phyloP scores from a whole-genome alignment of 345 rosid species.

The Microthlaspi erraticum region DNA sequence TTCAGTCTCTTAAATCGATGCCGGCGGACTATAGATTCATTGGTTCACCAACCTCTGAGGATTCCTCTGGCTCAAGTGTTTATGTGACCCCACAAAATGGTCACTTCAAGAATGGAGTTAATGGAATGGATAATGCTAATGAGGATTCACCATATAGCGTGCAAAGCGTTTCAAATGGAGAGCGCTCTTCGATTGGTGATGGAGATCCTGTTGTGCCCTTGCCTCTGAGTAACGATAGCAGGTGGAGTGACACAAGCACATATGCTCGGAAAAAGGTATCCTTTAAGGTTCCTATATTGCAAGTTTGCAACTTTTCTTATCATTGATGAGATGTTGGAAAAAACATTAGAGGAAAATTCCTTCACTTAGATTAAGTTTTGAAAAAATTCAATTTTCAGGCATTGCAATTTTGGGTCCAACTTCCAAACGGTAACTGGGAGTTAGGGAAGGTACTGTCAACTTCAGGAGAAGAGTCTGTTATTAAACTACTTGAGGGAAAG shows the following conservation, averaged over 20 bases:
- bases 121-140: slow-evolving; percentile 39
- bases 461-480: slow-evolving; percentile 65
- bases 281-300: background rate
- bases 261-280: slow-evolving; percentile 78
- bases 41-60: slow-evolving; percentile 55
- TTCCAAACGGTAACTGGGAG: slow-evolving; percentile 66
- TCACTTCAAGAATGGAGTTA: slow-evolving; percentile 46
- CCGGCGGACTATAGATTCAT: slow-evolving; percentile 67
- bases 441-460: slow-evolving; percentile 70
- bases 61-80: slow-evolving; percentile 39
- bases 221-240: slow-evolving; percentile 55
- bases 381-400: slow-evolving; percentile 49
- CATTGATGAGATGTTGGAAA: background rate
- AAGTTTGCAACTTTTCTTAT: background rate
- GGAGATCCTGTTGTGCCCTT: slow-evolving; percentile 54
- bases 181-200: slow-evolving; percentile 53
- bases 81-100: slow-evolving; percentile 49
- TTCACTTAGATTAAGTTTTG: slow-evolving; percentile 9
- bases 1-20: slow-evolving; percentile 74
- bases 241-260: slow-evolving; percentile 77
- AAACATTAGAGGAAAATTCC: background rate
- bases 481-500: slow-evolving; percentile 66
- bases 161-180: slow-evolving; percentile 50
- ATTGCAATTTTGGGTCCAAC: slow-evolving; percentile 74
- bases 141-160: slow-evolving; percentile 85